Conservation (phyloP, 1,284 basidiomycete genomes). For the Papiliotrema nemorosa region DNA sequence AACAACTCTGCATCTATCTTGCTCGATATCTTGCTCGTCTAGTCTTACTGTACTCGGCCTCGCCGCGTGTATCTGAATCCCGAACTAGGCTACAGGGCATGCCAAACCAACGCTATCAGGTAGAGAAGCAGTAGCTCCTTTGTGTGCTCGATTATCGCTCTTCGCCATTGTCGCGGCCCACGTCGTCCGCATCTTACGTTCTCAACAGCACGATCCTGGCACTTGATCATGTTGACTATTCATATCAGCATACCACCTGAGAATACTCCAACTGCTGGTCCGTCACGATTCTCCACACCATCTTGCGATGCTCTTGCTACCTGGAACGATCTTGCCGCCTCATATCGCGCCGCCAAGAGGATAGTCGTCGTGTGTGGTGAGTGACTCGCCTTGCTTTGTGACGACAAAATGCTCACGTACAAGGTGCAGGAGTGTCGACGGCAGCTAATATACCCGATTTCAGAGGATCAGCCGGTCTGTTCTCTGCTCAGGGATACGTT, state of each 20-base stretch:
- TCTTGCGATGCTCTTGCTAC: not conserved
- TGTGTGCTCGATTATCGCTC: too few relatives aligned
- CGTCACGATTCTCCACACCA: not conserved
- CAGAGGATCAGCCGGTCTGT: constrained; percentile 75
- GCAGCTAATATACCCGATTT: constrained; percentile 91
- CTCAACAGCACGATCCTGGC: too few relatives aligned
- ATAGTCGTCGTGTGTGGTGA: constrained; percentile 81
- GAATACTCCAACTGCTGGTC: not conserved
- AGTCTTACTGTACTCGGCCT: too few relatives aligned
- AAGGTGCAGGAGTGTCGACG: constrained; percentile 88
- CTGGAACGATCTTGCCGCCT: not conserved
- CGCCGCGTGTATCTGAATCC: too few relatives aligned
- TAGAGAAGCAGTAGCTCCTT: too few relatives aligned
- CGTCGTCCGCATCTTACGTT: too few relatives aligned
- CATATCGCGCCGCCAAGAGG: constrained; percentile 56
- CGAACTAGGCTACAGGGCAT: too few relatives aligned
- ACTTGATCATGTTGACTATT: not conserved
- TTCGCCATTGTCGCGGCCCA: too few relatives aligned
- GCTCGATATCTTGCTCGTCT: not conserved
- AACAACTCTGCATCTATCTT: too few relatives aligned
- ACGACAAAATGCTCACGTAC: constrained; percentile 7
- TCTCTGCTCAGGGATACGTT: constrained; percentile 55
- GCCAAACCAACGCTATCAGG: too few relatives aligned
- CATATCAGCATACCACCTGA: not conserved
- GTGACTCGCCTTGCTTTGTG: constrained; percentile 27